Base-by-base conservation (phyloP, 768 basidiomycete species). In the Scleroderma bovista region DNA sequence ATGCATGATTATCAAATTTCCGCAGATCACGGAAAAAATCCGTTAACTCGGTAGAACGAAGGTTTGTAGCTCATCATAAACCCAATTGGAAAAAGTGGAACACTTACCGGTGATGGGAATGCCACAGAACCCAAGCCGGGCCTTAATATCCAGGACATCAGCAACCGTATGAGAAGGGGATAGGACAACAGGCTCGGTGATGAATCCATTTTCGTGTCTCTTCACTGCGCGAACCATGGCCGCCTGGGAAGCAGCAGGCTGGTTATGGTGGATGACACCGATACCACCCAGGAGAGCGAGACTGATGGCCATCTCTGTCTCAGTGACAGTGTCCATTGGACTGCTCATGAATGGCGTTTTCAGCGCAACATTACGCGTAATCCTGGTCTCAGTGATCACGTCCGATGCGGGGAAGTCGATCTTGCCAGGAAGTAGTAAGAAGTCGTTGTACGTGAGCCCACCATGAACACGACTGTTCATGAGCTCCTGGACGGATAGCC, bases 241-340 rank as follows among this genome's bases (percentile, higher is more conserved):
- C 8, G 95, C 95, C 71, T 99, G 96, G 4, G 81, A 79, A 39
- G 81, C 82, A 0, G 93, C 63, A 1, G 84, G 57, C 67, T 93
- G 90, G 69, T 98, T 99, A 71, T 99, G 93, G 68, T 99, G 95
- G 60, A 98, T 97, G 63, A 98, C 90, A 72, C 96, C 95, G 54
- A 98, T 88, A 48, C 95, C 96, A 44, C 96, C 96, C 49, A 94
- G 81, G 47, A 99, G 84, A 77, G 93, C 92, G 78, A 95, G 83
- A 44, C 85, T 74, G 64, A 95, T 92, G 26, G 91, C 92, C 90
- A 94, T 95, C 52, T 90, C 83, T 47, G 79, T 82, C 70, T 97
- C 96, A 1, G 96, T 98, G 59, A 98, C 96, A 40, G 96, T 99
- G 73, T 99, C 96, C 96, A 99, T 99, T 15, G 96, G 95, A 46